Conservation (phyloP, 2,329 filamentous ascomycete genomes). For the Colletotrichum musicola region DNA sequence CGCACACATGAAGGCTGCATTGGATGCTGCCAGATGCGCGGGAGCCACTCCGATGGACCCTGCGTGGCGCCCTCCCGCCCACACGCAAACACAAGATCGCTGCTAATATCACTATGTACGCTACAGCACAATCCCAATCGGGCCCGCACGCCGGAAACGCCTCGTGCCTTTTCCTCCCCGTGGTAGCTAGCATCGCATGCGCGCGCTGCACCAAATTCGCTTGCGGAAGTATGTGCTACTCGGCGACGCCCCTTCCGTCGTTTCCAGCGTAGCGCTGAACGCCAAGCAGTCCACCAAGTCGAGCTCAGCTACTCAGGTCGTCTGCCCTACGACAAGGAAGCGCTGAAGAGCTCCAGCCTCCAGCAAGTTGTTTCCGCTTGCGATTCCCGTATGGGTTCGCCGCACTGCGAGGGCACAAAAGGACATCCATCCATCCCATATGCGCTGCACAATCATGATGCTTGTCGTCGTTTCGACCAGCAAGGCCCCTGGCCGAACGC, state of each 20-base stretch:
- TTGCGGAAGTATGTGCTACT: constrained; percentile 22
- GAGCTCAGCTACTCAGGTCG: neutral
- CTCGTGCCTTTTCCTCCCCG: constrained; percentile 15
- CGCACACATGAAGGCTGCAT: neutral
- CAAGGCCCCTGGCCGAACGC: constrained; percentile 24
- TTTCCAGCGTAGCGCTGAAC: constrained; percentile 28
- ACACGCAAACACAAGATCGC: constrained; percentile 24
- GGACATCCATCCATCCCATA: constrained; percentile 7
- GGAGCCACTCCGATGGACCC: constrained; percentile 22
- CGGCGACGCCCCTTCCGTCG: constrained; percentile 20
- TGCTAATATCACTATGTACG: neutral
- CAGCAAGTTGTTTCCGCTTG: constrained; percentile 30
- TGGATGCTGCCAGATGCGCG: neutral
- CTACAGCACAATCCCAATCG: constrained; percentile 16
- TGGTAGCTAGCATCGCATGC: constrained; percentile 9
- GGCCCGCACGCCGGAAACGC: constrained; percentile 29
- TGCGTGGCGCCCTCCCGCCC: constrained; percentile 6
- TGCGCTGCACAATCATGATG: constrained; percentile 36
- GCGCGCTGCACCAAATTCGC: constrained; percentile 7
- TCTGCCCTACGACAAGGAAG: constrained; percentile 6
- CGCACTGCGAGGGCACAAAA: constrained; percentile 2
- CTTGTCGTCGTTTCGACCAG: constrained; percentile 27
- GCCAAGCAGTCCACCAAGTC: constrained; percentile 21
- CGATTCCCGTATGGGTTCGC: constrained; percentile 9
- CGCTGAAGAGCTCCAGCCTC: constrained; percentile 18